Conservation (phyloP, 805 yeast genomes). For the Candida ovalis region DNA sequence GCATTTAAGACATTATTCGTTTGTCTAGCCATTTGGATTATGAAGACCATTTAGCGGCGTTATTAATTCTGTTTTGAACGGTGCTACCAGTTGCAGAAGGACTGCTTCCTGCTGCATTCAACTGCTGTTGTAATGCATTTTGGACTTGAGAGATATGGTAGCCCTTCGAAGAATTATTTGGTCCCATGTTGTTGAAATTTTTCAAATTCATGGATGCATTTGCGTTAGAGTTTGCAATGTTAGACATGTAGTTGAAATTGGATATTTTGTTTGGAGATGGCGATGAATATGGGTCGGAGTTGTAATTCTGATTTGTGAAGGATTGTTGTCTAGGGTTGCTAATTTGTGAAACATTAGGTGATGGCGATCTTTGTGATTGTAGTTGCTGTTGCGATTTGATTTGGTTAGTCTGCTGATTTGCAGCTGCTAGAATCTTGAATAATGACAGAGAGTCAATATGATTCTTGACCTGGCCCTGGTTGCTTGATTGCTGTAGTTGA, state of each 20-base stretch:
- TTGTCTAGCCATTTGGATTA: background rate
- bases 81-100: background rate
- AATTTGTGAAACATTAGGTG: background rate
- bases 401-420: constrained; percentile 10
- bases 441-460: constrained; percentile 17
- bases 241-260: constrained; percentile 18
- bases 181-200: background rate
- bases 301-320: background rate
- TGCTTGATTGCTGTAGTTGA: background rate
- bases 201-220: constrained; percentile 12
- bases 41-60: background rate
- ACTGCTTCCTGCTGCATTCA: background rate
- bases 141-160: background rate
- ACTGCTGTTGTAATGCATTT: background rate
- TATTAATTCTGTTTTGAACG: constrained; percentile 1
- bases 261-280: constrained; percentile 10
- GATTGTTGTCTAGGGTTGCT: background rate
- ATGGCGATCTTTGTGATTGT: constrained; percentile 5
- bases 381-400: constrained; percentile 3
- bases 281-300: constrained; percentile 3
- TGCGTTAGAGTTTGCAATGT: constrained; percentile 19
- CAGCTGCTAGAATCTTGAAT: constrained; percentile 19
- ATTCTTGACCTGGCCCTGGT: constrained; percentile 2
- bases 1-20: background rate
- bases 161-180: constrained; percentile 1